Base-by-base conservation (phyloP, 768 basidiomycete genomes). In the Atractiella rhizophila region DNA sequence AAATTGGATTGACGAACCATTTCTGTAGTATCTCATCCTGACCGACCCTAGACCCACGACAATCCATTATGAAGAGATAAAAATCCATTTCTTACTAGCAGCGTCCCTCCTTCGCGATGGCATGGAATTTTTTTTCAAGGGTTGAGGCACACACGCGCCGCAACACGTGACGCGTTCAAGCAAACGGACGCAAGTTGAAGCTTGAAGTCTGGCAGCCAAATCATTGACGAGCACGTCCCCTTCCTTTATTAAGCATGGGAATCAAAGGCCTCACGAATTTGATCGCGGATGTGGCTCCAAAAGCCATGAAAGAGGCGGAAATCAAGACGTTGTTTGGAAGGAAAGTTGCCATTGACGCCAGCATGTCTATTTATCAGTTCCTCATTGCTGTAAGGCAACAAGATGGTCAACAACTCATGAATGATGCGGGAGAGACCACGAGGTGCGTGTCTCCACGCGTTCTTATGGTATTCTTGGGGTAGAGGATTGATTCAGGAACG, bases 381-480 rank as follows among this genome's bases (percentile, higher is more conserved):
- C 71, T 98, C 44, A 96, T 98, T 44, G 91, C 91, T 16, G 91
- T 96, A 10, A 69, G 91, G 24, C 85, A 88, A 60, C 75, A 73
- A 57, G 91, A 96, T 57, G 91, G 91, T 16, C 83, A 96, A 60
- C 70, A 86, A 66, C 68, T 98, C 50, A 88, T 76, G 52, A 94
- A 94, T 55, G 88, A 96, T n/a, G 73, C 75, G 0, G 91, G 91
- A 15, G 91, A 98, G 56, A 91, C 83, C 4, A 98, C 91, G 2
- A 86, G 67, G 68, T 68, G 41, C 38, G 58, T 46, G 7, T 46
- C 15, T 23, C 25, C 20, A 39, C 7, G 7, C 13, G 12, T 23
- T 23, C 20, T 42, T 7, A 38, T 26, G 13, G 6, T 15, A 16
- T 2, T 27, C 21, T 11, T 18, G 9, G 16, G 31, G 13, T 43